Evolutionary conservation across 805 yeast genomes (phyloP).

Genomic region (Ogataea saltuana): DNA sequence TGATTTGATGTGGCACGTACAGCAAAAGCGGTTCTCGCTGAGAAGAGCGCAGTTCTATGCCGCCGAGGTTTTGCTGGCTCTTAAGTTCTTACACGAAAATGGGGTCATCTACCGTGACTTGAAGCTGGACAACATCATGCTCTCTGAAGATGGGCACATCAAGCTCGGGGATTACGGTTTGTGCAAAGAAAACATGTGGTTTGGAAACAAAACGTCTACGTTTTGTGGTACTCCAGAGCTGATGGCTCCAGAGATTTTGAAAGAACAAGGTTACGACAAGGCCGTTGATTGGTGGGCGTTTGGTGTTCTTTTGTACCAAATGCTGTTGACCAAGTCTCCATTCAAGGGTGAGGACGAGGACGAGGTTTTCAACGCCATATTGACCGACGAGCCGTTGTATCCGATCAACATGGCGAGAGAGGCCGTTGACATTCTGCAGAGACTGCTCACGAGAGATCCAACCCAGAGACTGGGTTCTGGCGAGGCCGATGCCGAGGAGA

Average conservation of each 20-base stretch:
- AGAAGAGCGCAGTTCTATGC: slow-evolving; percentile 96
- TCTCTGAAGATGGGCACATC: slow-evolving; percentile 90
- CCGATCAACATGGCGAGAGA: slow-evolving; percentile 98
- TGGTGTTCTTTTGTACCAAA: slow-evolving; percentile 94
- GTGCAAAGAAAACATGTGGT: slow-evolving; percentile 77
- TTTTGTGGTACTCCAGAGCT: slow-evolving; percentile 99
- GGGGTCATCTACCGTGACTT: slow-evolving; percentile 96
- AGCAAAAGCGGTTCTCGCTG: slow-evolving; percentile 83
- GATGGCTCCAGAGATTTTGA: slow-evolving; percentile 97
- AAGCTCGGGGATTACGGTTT: slow-evolving; percentile 97
- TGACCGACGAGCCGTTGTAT: slow-evolving; percentile 93
- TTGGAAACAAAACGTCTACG: slow-evolving; percentile 81
- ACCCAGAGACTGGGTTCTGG: slow-evolving; percentile 81
- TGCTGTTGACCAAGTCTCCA: slow-evolving; percentile 95
- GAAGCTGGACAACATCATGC: slow-evolving; percentile 89
- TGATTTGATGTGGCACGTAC: slow-evolving; percentile 99
- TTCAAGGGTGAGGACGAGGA: slow-evolving; percentile 88
- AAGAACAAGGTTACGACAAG: slow-evolving; percentile 89
- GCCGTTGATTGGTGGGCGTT: slow-evolving; percentile 99
- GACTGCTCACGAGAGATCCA: slow-evolving; percentile 88
- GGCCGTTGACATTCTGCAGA: slow-evolving; percentile 91
- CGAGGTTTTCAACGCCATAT: slow-evolving; percentile 94
- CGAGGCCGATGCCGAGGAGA: slow-evolving; percentile 84
- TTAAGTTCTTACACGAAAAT: slow-evolving; percentile 91
- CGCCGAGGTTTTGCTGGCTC: slow-evolving; percentile 88